Conservation (phyloP, 78 protist genomes). For the Polysphondylium violaceum region DNA sequence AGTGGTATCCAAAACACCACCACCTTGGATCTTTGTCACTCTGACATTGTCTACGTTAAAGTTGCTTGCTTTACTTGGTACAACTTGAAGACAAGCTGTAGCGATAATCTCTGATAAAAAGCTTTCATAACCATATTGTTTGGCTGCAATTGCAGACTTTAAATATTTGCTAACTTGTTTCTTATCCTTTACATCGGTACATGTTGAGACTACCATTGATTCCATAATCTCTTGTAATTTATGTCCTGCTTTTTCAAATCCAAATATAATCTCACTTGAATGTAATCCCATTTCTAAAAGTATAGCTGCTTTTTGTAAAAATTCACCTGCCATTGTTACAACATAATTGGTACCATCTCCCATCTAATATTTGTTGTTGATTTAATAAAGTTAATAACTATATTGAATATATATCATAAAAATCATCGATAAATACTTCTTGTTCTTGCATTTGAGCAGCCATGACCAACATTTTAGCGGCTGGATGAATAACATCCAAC, state of each 20-base stretch:
- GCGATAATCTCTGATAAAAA: conserved; percentile 91
- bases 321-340: conserved; percentile 97
- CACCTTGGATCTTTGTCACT: conserved; percentile 97
- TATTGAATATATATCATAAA: background rate
- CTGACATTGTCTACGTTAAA: conserved; percentile 99
- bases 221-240: conserved; percentile 87
- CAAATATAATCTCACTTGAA: conserved; percentile 94
- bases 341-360: conserved; percentile 99
- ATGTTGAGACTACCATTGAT: conserved; percentile 25
- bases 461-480: conserved; percentile 97
- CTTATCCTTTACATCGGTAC: conserved; percentile 38
- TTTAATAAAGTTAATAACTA: background rate
- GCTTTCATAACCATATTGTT: conserved; percentile 96
- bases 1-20: conserved; percentile 83
- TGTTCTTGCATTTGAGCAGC: conserved; percentile 97
- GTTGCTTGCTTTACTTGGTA: conserved; percentile 85
- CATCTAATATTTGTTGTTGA: conserved; percentile 58
- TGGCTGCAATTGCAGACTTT: conserved; percentile 90
- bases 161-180: conserved; percentile 80
- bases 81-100: conserved; percentile 92
- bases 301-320: conserved; percentile 94
- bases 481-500: conserved; percentile 98
- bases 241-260: conserved; percentile 90
- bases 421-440: conserved; percentile 84
- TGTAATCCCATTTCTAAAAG: conserved; percentile 95